Percentiles rank a stretch among this genome's conserved stretches.
phyloP scores from a whole-genome alignment of 208 protist species.

The Wallacemonas collosoma region DNA sequence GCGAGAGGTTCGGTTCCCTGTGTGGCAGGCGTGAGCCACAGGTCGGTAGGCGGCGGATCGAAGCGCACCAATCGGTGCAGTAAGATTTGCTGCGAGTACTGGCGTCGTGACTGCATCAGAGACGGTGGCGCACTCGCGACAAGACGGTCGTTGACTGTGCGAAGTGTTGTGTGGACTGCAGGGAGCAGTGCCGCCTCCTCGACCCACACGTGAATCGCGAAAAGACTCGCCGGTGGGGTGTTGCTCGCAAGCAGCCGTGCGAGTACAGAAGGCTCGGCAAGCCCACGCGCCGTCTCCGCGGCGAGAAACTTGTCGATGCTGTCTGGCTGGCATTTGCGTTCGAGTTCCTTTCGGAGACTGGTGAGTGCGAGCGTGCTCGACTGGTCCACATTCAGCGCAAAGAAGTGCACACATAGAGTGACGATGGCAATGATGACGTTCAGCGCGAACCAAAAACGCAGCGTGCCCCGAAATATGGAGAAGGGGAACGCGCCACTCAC shows the following conservation, averaged over 20 bases:
- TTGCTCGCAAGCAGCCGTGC: neutral
- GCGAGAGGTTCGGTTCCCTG: too few species aligned
- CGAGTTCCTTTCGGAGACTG: slow-evolving; percentile 33
- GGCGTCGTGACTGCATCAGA: neutral
- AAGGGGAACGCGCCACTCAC: neutral
- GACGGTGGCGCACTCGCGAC: slow-evolving; percentile 10
- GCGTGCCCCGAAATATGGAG: slow-evolving; percentile 12
- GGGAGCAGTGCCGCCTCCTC: slow-evolving; percentile 44
- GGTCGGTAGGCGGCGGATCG: slow-evolving; percentile 17
- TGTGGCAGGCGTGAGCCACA: neutral
- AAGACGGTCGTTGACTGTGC: slow-evolving; percentile 44
- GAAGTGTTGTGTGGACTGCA: slow-evolving; percentile 50
- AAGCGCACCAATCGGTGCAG: slow-evolving; percentile 51
- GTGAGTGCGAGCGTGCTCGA: slow-evolving; percentile 44
- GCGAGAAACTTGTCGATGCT: slow-evolving; percentile 8
- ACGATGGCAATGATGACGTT: slow-evolving; percentile 29
- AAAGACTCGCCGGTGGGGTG: slow-evolving; percentile 29
- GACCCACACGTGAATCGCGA: slow-evolving; percentile 70
- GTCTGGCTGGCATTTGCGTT: slow-evolving; percentile 23
- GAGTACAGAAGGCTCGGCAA: neutral
- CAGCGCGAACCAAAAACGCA: slow-evolving; percentile 6
- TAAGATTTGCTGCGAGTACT: slow-evolving; percentile 8
- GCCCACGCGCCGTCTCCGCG: neutral
- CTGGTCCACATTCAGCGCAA: slow-evolving; percentile 39
- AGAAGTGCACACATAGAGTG: slow-evolving; percentile 48